Percentiles rank a stretch among this genome's conserved stretches.
Evolutionary conservation across 805 yeast species (phyloP).

Genomic region (Hanseniaspora singularis): DNA sequence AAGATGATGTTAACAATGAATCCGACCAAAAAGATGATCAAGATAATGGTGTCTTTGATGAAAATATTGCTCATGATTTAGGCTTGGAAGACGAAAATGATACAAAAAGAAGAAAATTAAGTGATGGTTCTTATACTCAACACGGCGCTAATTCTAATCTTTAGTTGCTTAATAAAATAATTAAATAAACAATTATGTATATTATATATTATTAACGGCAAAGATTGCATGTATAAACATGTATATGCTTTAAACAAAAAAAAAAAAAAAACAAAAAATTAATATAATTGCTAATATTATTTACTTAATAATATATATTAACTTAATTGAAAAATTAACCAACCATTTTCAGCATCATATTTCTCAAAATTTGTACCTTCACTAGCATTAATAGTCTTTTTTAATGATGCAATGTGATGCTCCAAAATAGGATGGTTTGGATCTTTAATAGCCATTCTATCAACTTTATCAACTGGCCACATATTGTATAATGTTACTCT

Average conservation of each 20-base stretch:
- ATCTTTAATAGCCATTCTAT: slow-evolving; percentile 62
- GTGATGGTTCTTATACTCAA: neutral
- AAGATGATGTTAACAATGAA: slow-evolving; percentile 20
- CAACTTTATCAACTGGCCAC: slow-evolving; percentile 64
- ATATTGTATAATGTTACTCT: slow-evolving; percentile 65
- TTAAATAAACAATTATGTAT: neutral
- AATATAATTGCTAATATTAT: neutral
- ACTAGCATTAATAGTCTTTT: slow-evolving; percentile 37
- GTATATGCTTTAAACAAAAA: neutral
- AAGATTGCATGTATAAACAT: neutral
- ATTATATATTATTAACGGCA: neutral
- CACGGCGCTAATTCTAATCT: neutral
- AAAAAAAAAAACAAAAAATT: neutral
- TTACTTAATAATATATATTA: neutral
- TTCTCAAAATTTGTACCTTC: slow-evolving; percentile 45
- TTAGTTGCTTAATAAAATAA: neutral
- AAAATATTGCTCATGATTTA: slow-evolving; percentile 17
- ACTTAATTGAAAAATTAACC: slow-evolving; percentile 42
- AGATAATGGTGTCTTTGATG: slow-evolving; percentile 17
- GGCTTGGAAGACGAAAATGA: neutral
- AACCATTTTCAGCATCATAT: slow-evolving; percentile 66
- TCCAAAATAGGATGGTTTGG: slow-evolving; percentile 59
- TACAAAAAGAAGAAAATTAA: neutral
- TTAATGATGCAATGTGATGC: slow-evolving; percentile 56
- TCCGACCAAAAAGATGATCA: slow-evolving; percentile 20